Evolutionary conservation across 106 monocot genomes (phyloP).

Genomic region (Cymbidium sinense): DNA sequence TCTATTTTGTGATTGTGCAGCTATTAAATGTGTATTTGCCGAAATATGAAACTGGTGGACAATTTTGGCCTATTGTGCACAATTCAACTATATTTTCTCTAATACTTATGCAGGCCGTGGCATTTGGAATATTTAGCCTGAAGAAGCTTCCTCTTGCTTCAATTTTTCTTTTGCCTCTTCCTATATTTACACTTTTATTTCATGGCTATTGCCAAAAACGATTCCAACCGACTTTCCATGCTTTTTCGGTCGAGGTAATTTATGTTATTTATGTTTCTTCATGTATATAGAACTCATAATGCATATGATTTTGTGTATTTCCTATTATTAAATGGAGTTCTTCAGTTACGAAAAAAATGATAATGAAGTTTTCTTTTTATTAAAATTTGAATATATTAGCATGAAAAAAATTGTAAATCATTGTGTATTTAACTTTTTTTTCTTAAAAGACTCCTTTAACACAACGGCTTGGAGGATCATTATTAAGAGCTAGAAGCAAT

Average conservation of each 20-base stretch:
- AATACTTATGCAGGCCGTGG: slow-evolving; percentile 82
- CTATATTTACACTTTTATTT: slow-evolving; percentile 74
- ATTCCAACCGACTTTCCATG: slow-evolving; percentile 68
- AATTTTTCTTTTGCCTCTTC: slow-evolving; percentile 76
- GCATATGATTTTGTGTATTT: neutral
- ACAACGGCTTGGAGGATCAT: too few species aligned
- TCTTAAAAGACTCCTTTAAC: too few species aligned
- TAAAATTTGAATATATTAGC: neutral
- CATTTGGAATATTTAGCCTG: slow-evolving; percentile 84
- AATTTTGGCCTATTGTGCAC: slow-evolving; percentile 91
- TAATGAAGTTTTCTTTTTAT: neutral
- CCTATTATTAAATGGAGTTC: neutral
- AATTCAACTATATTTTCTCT: slow-evolving; percentile 81
- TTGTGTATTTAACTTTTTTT: too few species aligned
- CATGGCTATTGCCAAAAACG: slow-evolving; percentile 84
- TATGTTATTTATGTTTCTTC: neutral
- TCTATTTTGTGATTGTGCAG: slow-evolving; percentile 29
- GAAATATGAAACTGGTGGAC: slow-evolving; percentile 88
- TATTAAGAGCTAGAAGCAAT: too few species aligned
- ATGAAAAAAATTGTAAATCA: too few species aligned
- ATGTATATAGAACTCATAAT: neutral
- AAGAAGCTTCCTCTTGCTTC: slow-evolving; percentile 85
- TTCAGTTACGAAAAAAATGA: neutral
- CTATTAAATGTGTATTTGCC: slow-evolving; percentile 80
- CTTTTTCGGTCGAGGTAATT: slow-evolving; percentile 78